Percentiles rank a stretch among this genome's conserved stretches.
These are phyloP conservation scores for Eimeria praecox DNA, from an alignment of 169 alveolate genomes.

Conservation along the genomic window DNA sequence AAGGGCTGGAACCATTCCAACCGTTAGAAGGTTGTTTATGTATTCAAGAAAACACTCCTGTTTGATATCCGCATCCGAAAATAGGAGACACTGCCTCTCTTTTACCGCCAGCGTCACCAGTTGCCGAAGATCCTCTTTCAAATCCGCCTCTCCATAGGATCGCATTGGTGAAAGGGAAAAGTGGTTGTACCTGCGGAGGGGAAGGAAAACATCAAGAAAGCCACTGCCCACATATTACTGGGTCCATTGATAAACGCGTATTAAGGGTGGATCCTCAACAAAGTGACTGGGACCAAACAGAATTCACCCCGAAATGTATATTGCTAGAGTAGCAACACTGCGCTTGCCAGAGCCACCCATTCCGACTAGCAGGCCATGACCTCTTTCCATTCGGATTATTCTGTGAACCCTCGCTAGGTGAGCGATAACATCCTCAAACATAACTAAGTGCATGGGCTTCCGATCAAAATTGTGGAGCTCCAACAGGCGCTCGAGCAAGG, in stretches of 20 bases:
- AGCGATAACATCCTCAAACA: constrained; percentile 97
- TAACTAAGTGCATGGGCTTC: constrained; percentile 96
- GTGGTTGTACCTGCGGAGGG: constrained; percentile 89
- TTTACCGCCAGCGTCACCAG: constrained; percentile 90
- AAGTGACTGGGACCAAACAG: neutral
- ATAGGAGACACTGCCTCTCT: constrained; percentile 91
- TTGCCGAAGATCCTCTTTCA: constrained; percentile 94
- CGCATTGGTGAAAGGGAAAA: constrained; percentile 93
- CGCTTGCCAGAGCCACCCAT: constrained; percentile 99
- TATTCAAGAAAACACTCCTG: constrained; percentile 96
- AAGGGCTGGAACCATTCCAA: constrained; percentile 97
- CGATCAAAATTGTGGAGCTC: constrained; percentile 93
- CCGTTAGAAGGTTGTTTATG: constrained; percentile 93
- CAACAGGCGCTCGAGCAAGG: constrained; percentile 91
- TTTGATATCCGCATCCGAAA: constrained; percentile 95
- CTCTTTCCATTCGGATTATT: constrained; percentile 95
- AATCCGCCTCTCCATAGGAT: constrained; percentile 94
- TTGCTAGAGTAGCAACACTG: constrained; percentile 94
- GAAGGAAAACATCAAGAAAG: neutral
- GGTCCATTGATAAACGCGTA: neutral
- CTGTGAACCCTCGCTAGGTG: constrained; percentile 96
- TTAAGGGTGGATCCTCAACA: neutral
- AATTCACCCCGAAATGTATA: constrained; percentile 92
- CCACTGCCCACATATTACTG: neutral
- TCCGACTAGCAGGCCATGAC: constrained; percentile 97